A percentile compares a stretch with the other conserved stretches of the same genome.
phyloP scores from a whole-genome alignment of 208 protist species.

The Acanthamoeba castellanii region DNA sequence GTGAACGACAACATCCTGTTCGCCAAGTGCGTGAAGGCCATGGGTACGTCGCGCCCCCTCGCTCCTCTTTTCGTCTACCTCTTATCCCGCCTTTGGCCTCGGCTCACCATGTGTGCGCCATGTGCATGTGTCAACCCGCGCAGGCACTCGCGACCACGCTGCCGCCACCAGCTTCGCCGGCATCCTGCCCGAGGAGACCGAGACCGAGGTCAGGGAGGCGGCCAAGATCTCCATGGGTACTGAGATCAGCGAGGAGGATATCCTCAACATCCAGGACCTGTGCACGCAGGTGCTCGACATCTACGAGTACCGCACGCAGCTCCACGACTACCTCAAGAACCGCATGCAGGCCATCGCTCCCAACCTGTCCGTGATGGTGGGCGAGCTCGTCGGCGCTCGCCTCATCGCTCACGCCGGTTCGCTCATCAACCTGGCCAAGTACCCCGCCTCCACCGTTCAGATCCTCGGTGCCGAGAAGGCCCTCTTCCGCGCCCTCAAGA shows the following conservation, averaged over 20 bases:
- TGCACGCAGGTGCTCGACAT: conserved; percentile 93
- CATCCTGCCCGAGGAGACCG: conserved; percentile 97
- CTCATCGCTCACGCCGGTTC: conserved; percentile 98
- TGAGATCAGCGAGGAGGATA: conserved; percentile 95
- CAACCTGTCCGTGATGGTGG: conserved; percentile 98
- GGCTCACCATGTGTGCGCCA: too few species aligned
- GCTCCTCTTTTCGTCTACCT: too few species aligned
- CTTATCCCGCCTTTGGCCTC: not conserved
- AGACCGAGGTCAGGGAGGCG: conserved; percentile 95
- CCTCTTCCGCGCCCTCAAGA: conserved; percentile 98
- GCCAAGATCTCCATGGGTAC: conserved; percentile 99
- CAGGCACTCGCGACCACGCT: conserved; percentile 93
- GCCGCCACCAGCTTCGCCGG: conserved; percentile 94
- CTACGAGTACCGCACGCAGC: conserved; percentile 95
- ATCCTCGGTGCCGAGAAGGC: conserved; percentile 99
- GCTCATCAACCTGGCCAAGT: conserved; percentile 99
- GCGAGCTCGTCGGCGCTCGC: conserved; percentile 98
- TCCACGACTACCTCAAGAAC: conserved; percentile 96
- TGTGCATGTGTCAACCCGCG: not conserved
- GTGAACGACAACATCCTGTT: conserved; percentile 98
- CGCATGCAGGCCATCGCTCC: conserved; percentile 91
- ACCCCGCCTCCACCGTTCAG: conserved; percentile 99
- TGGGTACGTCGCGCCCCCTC: conserved; percentile 66
- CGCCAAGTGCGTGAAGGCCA: conserved; percentile 92
- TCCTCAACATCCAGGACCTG: conserved; percentile 95